phyloP scores from a whole-genome alignment of 768 basidiomycete species.

The Pleurotus platypus region DNA sequence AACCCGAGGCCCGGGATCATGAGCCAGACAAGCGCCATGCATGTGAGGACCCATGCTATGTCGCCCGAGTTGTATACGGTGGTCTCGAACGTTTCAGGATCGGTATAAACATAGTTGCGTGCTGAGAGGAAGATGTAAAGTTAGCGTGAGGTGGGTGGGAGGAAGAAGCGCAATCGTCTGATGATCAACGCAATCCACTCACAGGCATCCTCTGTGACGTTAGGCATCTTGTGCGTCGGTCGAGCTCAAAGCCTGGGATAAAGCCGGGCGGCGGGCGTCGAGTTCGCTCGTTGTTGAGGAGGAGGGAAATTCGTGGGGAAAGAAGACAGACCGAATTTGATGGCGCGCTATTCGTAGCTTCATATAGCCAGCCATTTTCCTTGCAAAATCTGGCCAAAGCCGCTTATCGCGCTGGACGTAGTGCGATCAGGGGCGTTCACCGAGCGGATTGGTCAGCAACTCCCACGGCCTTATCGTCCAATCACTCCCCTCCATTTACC shows the following conservation, averaged over 20 bases:
- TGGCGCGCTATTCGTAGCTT: background rate
- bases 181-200: background rate
- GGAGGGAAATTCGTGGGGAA: background rate
- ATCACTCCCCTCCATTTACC: background rate
- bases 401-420: background rate
- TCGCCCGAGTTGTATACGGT: constrained; percentile 46
- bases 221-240: constrained; percentile 1
- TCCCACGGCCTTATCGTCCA: constrained; percentile 11
- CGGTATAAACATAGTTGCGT: constrained; percentile 29
- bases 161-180: constrained; percentile 3
- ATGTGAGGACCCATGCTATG: constrained; percentile 57
- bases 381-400: background rate
- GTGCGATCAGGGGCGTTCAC: background rate
- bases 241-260: background rate
- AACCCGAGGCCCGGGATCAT: constrained; percentile 86
- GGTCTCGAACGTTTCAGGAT: constrained; percentile 22
- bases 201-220: constrained; percentile 7
- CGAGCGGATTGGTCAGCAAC: background rate
- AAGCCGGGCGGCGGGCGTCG: background rate
- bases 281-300: background rate
- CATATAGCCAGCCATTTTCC: constrained; percentile 1
- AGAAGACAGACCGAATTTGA: background rate
- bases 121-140: constrained; percentile 23
- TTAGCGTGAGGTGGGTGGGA: background rate
- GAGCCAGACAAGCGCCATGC: constrained; percentile 79